Evolutionary conservation across 2,329 filamentous ascomycete genomes (phyloP), one percentile per base, ranked within the genome.

Genomic region (Apiospora aurea): DNA sequence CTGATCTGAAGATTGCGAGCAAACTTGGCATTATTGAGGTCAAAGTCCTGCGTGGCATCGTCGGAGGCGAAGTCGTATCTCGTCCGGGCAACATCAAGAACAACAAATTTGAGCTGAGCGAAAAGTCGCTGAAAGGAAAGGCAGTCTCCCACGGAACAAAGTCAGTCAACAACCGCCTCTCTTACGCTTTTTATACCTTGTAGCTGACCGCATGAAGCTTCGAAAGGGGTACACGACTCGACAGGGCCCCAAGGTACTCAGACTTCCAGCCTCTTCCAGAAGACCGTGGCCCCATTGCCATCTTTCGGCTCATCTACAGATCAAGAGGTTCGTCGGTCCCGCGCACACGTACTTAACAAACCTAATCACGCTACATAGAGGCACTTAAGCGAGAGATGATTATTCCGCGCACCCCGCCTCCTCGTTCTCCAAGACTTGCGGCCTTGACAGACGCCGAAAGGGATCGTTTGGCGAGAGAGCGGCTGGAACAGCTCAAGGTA

Each of bases 41-140:
- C 10, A 43, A 61, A 49, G 70, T 78, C 64, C 44, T 0, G 24
- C 75, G 76, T 41, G 73, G 69, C 26, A 75, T 73, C 24, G 13
- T 41, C 10, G 1, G 14, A 11, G 61, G 57, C 16, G 24, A 1
- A 18, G 3, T 0, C 6, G 13, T 18, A 6, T 8, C 10, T 26
- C 34, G 68, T 34, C 26, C 16, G 6, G n/a, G 29, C 34, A 34
- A 43, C 18, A 46, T 69, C 64, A 41, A 44, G 6, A n/a, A 49
- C 26, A 66, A 26, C 14, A 29, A 67, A 4, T 72, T 74, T 8
- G 77, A 80, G 70, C 74, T 82, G 1, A 73, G 80, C 0, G 81
- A 82, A 61, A 79, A 81, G 70, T 77, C 81, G 0, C 73, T 83
- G 4, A 82, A 83, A 46, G 81, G 80, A 10, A 77, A 75, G 66